These are phyloP conservation scores for Pyrus communis DNA, from an alignment of 306 rosid genomes.

Conservation along the genomic window DNA sequence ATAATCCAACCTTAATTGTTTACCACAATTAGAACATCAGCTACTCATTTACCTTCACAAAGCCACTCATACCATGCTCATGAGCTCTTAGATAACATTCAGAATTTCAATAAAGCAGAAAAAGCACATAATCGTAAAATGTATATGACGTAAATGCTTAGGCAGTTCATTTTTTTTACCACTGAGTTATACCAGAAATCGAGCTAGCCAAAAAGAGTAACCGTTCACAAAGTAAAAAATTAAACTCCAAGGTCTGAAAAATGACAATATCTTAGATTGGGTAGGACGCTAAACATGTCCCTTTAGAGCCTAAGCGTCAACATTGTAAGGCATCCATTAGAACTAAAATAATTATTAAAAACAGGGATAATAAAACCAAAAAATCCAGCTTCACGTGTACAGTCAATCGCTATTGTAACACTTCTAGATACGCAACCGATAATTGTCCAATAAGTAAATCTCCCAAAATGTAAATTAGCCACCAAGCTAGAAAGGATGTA, in stretches of 20 bases:
- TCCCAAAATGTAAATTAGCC: not conserved
- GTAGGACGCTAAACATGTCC: not conserved
- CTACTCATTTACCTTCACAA: not conserved
- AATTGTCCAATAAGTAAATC: not conserved
- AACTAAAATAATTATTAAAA: not conserved
- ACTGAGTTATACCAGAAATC: not conserved
- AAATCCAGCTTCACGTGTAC: not conserved
- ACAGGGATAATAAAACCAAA: not conserved
- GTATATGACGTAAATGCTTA: not conserved
- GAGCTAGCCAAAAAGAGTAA: not conserved
- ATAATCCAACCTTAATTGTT: not conserved
- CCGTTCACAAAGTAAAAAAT: not conserved
- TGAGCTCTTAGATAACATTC: not conserved
- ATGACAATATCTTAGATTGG: not conserved
- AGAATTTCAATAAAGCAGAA: not conserved
- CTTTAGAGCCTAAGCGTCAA: not conserved
- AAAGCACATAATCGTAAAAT: not conserved
- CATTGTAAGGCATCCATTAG: not conserved
- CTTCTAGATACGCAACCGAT: not conserved
- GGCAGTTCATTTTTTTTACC: not conserved
- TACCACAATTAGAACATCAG: not conserved
- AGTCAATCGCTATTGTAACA: not conserved
- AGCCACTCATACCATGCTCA: not conserved
- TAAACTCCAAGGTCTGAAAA: not conserved
- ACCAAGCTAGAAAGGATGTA: not conserved